Evolutionary conservation across 2,329 filamentous ascomycete genomes (phyloP).

Genomic region (Aspergillus calidoustus): DNA sequence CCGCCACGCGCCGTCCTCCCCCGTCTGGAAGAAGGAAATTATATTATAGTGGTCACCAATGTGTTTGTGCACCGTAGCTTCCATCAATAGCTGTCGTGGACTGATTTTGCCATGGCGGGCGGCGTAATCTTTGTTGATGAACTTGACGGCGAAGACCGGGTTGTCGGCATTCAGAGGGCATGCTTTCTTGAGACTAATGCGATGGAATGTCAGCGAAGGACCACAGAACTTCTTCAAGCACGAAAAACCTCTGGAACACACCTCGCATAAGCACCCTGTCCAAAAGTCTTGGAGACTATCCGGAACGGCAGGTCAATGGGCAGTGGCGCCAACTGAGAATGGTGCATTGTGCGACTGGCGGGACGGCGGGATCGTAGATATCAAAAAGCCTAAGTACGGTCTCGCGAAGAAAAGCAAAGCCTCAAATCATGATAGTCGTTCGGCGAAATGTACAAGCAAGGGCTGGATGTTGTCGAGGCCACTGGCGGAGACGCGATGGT

Average conservation of each 20-base stretch:
- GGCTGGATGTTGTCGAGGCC: conserved; percentile 20
- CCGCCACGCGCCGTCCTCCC: conserved; percentile 83
- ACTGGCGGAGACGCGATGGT: conserved; percentile 21
- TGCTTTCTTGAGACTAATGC: conserved; percentile 84
- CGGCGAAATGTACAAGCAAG: conserved; percentile 25
- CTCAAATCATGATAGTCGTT: conserved; percentile 17
- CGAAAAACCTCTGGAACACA: conserved; percentile 45
- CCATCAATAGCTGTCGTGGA: conserved; percentile 86
- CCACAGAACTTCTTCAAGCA: not conserved
- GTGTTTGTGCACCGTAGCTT: conserved; percentile 86
- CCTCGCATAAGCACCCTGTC: conserved; percentile 96
- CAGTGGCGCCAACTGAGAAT: conserved; percentile 88
- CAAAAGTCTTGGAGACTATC: conserved; percentile 94
- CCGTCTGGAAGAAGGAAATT: conserved; percentile 87
- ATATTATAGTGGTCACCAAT: conserved; percentile 90
- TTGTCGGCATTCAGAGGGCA: conserved; percentile 69
- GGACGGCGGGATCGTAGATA: not conserved
- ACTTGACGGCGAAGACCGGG: conserved; percentile 94
- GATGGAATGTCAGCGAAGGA: conserved; percentile 10
- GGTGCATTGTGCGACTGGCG: conserved; percentile 52
- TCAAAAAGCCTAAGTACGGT: not conserved
- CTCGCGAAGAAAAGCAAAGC: conserved; percentile 4
- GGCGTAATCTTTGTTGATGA: conserved; percentile 97
- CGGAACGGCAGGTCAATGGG: conserved; percentile 86
- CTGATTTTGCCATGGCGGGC: conserved; percentile 85